A percentile compares a stretch with the other conserved stretches of the same genome.
These are phyloP conservation scores for Borovskyia barvae DNA, from an alignment of 208 protist species.

Conservation along the genomic window DNA sequence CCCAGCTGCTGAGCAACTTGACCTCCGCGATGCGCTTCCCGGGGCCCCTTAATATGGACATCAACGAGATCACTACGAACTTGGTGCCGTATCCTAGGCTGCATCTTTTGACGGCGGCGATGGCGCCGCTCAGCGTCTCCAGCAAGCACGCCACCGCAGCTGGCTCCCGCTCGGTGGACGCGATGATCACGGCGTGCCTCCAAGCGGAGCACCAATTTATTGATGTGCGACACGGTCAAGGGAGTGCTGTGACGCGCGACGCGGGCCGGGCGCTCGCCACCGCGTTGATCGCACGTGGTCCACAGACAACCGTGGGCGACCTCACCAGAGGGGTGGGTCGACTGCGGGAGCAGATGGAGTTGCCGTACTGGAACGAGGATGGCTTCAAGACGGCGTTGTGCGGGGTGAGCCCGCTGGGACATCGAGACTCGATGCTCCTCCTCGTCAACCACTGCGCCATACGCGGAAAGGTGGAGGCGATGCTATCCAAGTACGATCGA, in stretches of 20 bases:
- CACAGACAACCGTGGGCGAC: conserved; percentile 92
- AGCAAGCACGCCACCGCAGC: conserved; percentile 39
- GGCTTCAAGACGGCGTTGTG: conserved; percentile 97
- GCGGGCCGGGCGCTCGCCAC: conserved; percentile 78
- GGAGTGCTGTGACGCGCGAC: conserved; percentile 26
- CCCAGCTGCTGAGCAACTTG: conserved; percentile 93
- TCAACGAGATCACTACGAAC: conserved; percentile 97
- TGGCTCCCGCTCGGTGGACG: conserved; percentile 68
- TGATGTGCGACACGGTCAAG: conserved; percentile 30
- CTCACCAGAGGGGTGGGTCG: conserved; percentile 87
- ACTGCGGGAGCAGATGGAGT: conserved; percentile 71
- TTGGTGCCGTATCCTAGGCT: conserved; percentile 95
- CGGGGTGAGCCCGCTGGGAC: conserved; percentile 87
- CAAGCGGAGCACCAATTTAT: conserved; percentile 86
- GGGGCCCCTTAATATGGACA: conserved; percentile 96
- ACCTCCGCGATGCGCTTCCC: conserved; percentile 94
- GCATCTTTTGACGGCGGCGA: conserved; percentile 88
- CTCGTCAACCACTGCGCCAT: conserved; percentile 94
- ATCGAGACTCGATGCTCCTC: conserved; percentile 90
- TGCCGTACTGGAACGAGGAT: conserved; percentile 96
- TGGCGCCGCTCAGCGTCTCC: conserved; percentile 88
- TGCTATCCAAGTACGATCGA: conserved; percentile 86
- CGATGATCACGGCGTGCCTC: conserved; percentile 90
- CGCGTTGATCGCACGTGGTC: conserved; percentile 89
- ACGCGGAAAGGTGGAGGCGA: conserved; percentile 61